Base-by-base conservation (phyloP, 2,329 filamentous ascomycete genomes). In the Pseudogymnoascus sp. region DNA sequence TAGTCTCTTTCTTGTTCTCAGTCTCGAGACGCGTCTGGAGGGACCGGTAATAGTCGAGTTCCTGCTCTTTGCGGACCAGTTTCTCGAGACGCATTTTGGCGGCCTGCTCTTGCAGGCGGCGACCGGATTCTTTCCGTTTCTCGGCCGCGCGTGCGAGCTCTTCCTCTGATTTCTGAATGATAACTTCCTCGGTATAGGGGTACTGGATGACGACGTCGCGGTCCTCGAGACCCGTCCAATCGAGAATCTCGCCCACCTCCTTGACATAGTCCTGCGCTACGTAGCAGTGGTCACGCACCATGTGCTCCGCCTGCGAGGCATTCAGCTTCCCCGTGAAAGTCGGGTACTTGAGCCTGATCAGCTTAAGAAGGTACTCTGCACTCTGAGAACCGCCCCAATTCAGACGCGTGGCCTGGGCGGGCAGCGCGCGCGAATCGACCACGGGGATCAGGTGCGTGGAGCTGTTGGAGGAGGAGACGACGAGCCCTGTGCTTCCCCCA, bases 11-110 rank as follows among this genome's bases (percentile, higher is more conserved):
- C 76, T 97, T 99, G 47, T 87, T 92, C 67, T 90, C 84, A 22
- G 87, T 85, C 1, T 80, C 81, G 8, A 97, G 78, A 65, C 84
- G 85, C 34, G 78, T 74, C 70, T 95, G 91, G 3, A 99, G 77
- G 62, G 91, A 84, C 71, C 91, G 91, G 78, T 92, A 97, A 74
- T 96, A 97, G 67, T 96, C 92, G 1, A 97, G 77, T 71, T 97
- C 92, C 71, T 96, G 86, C 75, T 99, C 94, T 74, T 99, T 99
- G 70, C 90, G 89, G 72, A 97, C 90, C 54, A 99, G 79, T 69
- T 96, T 96, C 66, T 99, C 94, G 0, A 99, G 78, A 6, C 94
- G 87, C 91, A 97, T 96, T 74, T 96, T 97, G 8, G 93, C 93
- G 0, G 94, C 94, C 74, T 99, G 94, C 69, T 97, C 91, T 73